Conservation (phyloP, 352 stramenopile genomes). For the Phytophthora podocarpi region DNA sequence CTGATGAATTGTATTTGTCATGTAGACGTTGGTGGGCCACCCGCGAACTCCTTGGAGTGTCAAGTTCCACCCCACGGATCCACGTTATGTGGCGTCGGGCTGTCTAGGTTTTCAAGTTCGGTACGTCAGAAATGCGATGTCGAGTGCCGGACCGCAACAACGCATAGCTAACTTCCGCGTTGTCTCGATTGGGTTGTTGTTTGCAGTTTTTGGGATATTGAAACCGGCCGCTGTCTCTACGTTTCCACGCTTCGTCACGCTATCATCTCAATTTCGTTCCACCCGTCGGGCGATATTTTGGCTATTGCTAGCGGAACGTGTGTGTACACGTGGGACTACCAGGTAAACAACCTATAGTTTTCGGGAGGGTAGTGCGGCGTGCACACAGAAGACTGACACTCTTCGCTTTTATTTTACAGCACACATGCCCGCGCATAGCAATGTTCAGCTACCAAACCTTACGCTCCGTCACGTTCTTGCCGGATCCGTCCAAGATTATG, state of each 20-base stretch:
- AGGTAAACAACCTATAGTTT: conserved; percentile 65
- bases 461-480: conserved; percentile 94
- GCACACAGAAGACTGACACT: not conserved
- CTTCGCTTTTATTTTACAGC: conserved; percentile 35
- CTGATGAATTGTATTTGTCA: not conserved
- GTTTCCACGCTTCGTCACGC: conserved; percentile 93
- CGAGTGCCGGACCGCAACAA: not conserved
- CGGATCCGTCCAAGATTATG: conserved; percentile 91
- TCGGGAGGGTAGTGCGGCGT: not conserved
- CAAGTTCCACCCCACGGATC: conserved; percentile 97
- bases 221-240: conserved; percentile 92
- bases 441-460: conserved; percentile 92
- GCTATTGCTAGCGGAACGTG: conserved; percentile 95
- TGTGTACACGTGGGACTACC: conserved; percentile 96
- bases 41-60: conserved; percentile 96
- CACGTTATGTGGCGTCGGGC: conserved; percentile 95
- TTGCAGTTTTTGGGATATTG: conserved; percentile 87
- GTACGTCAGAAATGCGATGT: conserved; percentile 27
- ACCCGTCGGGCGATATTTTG: conserved; percentile 93
- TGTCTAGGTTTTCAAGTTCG: conserved; percentile 97
- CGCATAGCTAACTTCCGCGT: not conserved
- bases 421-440: conserved; percentile 80
- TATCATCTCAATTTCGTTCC: conserved; percentile 98
- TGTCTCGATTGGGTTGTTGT: not conserved
- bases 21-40: conserved; percentile 85